Percentiles rank a stretch among this genome's conserved stretches.
phyloP scores from a whole-genome alignment of 805 yeast genomes.

The Candida saitoana region DNA sequence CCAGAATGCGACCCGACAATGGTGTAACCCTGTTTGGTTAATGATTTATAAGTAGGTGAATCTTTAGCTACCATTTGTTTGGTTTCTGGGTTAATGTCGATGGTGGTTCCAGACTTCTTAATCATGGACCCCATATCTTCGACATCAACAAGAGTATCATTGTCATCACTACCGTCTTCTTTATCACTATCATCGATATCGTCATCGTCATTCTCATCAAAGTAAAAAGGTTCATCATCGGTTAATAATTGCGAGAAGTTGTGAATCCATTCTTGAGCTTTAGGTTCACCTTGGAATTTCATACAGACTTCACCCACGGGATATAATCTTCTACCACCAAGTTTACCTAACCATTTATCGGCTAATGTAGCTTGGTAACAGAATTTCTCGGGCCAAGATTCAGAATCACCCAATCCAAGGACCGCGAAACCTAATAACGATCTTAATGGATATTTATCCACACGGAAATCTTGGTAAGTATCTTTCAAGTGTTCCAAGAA shows the following conservation, averaged over 20 bases:
- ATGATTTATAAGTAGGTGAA: conserved; percentile 82
- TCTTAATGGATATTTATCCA: conserved; percentile 75
- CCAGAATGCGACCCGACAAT: conserved; percentile 94
- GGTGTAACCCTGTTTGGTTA: conserved; percentile 91
- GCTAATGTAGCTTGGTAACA: conserved; percentile 80
- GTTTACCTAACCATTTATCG: conserved; percentile 69
- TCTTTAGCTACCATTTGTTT: conserved; percentile 88
- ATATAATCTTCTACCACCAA: conserved; percentile 82
- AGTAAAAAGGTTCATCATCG: conserved; percentile 66
- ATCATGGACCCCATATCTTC: conserved; percentile 80
- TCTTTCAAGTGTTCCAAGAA: conserved; percentile 77
- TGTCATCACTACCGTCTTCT: conserved; percentile 31
- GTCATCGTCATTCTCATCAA: conserved; percentile 59
- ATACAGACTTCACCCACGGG: conserved; percentile 84
- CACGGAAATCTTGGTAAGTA: conserved; percentile 77
- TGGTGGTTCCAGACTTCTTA: conserved; percentile 21
- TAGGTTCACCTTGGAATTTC: conserved; percentile 59
- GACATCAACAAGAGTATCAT: conserved; percentile 63
- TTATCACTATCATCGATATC: conserved; percentile 52
- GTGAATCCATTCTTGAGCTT: conserved; percentile 63
- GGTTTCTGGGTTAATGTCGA: conserved; percentile 12
- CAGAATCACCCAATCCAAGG: conserved; percentile 82
- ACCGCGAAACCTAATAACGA: conserved; percentile 76
- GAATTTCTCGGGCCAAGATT: conserved; percentile 72
- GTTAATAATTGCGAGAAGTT: conserved; percentile 55